Percentiles rank a stretch among this genome's conserved stretches.
Conservation (phyloP, 2,329 filamentous ascomycete genomes). For the Monosporascus sp. region DNA sequence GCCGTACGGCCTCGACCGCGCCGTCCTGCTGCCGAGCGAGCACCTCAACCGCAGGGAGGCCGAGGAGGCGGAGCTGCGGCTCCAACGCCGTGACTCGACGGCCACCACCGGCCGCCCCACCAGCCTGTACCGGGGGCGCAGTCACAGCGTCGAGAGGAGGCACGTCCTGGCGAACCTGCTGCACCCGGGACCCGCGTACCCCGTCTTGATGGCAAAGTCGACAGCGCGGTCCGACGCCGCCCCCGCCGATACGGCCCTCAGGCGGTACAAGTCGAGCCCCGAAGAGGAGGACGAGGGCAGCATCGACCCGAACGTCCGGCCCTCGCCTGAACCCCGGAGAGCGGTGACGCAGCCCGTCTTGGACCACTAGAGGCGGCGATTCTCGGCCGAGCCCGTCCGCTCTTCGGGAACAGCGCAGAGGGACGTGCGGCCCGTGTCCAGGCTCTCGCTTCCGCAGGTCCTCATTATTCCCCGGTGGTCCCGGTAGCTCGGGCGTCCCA, state of each 20-base stretch:
- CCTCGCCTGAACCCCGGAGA: slow-evolving; percentile 8
- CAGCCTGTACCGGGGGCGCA: slow-evolving; percentile 19
- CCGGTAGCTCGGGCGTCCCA: too few species aligned
- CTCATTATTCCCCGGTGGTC: too few species aligned
- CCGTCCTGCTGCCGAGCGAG: slow-evolving; percentile 54
- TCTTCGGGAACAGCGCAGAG: too few species aligned
- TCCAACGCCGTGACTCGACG: slow-evolving; percentile 31
- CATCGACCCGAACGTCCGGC: slow-evolving; percentile 3
- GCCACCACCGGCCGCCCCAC: slow-evolving; percentile 10
- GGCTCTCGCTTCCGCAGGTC: neutral
- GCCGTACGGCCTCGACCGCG: slow-evolving; percentile 61
- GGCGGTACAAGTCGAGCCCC: slow-evolving; percentile 14
- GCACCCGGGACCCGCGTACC: slow-evolving; percentile 23
- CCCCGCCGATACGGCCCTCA: slow-evolving; percentile 9
- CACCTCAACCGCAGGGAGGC: slow-evolving; percentile 48
- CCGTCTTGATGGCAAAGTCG: slow-evolving; percentile 15
- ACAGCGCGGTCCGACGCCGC: slow-evolving; percentile 5
- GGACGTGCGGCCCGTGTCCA: neutral
- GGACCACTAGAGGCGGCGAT: slow-evolving; percentile 18
- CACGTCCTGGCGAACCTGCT: slow-evolving; percentile 21
- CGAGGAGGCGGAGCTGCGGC: slow-evolving; percentile 36
- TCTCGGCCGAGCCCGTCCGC: neutral
- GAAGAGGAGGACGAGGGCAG: slow-evolving; percentile 11
- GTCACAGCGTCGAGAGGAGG: slow-evolving; percentile 22
- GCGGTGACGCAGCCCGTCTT: slow-evolving; percentile 17